phyloP scores from a whole-genome alignment of 805 yeast species.

The Kodamaea kaohsiungensis region DNA sequence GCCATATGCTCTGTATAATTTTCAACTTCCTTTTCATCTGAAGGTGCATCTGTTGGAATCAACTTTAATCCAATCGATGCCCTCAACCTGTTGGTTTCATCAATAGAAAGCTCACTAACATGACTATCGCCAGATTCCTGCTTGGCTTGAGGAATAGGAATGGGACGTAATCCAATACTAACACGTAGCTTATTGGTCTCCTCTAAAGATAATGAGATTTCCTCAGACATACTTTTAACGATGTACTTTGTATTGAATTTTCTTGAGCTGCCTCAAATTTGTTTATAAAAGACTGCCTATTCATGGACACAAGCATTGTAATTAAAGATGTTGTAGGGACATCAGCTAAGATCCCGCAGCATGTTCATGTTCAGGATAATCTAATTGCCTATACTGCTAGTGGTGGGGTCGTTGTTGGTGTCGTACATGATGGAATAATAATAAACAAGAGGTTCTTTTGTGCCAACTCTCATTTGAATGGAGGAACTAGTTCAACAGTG shows the following conservation, averaged over 20 bases:
- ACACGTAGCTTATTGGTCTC: slow-evolving; percentile 46
- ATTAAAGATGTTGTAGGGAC: slow-evolving; percentile 40
- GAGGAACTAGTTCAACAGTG: slow-evolving; percentile 6
- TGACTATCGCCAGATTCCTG: neutral
- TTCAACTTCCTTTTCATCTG: neutral
- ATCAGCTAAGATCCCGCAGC: slow-evolving; percentile 44
- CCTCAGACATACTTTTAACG: slow-evolving; percentile 1
- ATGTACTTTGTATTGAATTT: neutral
- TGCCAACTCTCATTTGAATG: slow-evolving; percentile 36
- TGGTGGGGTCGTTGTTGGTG: slow-evolving; percentile 58
- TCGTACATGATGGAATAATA: slow-evolving; percentile 22
- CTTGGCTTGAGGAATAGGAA: slow-evolving; percentile 17
- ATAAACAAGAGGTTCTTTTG: slow-evolving; percentile 51
- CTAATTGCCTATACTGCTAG: slow-evolving; percentile 56
- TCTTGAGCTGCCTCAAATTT: neutral
- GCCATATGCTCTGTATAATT: neutral
- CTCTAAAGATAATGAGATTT: slow-evolving; percentile 12
- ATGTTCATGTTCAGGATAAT: slow-evolving; percentile 41
- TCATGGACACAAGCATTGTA: slow-evolving; percentile 1
- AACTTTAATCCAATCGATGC: slow-evolving; percentile 40
- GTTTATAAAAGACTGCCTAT: neutral
- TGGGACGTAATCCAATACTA: slow-evolving; percentile 42
- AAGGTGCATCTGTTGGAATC: slow-evolving; percentile 21
- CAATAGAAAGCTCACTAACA: slow-evolving; percentile 1
- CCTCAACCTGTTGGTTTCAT: slow-evolving; percentile 46